Base-by-base conservation (phyloP, 345 rosid species). In the Eucalyptus guilfoylei region DNA sequence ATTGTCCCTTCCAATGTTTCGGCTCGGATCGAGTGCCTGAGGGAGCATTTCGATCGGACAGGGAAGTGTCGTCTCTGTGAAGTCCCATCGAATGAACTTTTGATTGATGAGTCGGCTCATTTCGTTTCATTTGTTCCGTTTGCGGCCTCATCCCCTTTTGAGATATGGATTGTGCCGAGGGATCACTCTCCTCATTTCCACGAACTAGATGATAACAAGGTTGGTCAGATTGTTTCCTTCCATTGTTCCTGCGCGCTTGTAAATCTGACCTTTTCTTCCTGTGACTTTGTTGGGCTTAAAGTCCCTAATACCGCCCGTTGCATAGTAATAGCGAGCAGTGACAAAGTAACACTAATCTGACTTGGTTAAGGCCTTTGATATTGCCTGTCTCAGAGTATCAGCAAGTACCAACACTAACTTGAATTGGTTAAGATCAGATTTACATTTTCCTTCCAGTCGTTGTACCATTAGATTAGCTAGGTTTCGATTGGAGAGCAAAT, bases 111-210 rank as follows among this genome's bases (percentile, higher is more conserved):
- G 91, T 91, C 98, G 30, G 60, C 90, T 17, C 91, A 95, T 92
- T 97, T 96, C 89, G 89, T 95, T 87, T 94, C 98, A 3, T 88
- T 93, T 28, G 95, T 94, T 91, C 98, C 99, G 45, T 98, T 91
- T 42, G 97, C 98, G 44, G 93, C 97, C 28, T 86, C 93, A 21
- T 97, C 89, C 89, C 95, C 99, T 48, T 96, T 97, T n/a, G 98
- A 98, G 96, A 94, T 95, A 87, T 98, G 99, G 99, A 95, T 98
- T 87, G 81, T 94, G 92, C 99, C 99, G 8, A 91, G 87, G 86
- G 88, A 92, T 90, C 99, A 98, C 87, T 93, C 91, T 87, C 92
- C 98, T 40, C 96, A 96, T 89, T 95, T 96, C 90, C 96, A 95
- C 62, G 94, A 95, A 76, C 88, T 97, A 50, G 96, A 95, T 50